phyloP scores from a whole-genome alignment of 2,329 filamentous ascomycete species.

The Colletotrichum sp. region DNA sequence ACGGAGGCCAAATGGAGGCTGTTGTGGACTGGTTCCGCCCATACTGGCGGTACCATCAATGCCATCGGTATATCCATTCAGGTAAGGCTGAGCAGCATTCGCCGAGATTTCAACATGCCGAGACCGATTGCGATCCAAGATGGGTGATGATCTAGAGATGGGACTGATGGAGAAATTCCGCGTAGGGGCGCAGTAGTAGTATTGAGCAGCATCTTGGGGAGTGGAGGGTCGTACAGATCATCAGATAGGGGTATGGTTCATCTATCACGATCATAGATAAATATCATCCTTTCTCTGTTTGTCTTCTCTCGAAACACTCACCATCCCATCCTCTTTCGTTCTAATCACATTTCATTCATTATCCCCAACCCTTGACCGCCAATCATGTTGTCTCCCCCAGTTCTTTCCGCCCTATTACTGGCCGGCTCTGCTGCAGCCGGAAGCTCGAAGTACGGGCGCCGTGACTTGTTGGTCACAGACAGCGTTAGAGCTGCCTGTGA shows the following conservation, averaged over 20 bases:
- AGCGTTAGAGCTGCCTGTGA: neutral
- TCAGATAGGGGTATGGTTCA: neutral
- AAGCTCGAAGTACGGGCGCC: neutral
- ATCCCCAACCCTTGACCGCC: too few species aligned
- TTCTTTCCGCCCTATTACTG: constrained; percentile 31
- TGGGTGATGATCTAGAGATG: neutral
- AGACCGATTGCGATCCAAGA: neutral
- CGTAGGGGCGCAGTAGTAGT: neutral
- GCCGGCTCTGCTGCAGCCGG: neutral
- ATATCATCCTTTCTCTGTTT: neutral
- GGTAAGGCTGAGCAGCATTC: neutral
- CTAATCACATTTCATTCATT: neutral
- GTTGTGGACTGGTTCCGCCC: neutral
- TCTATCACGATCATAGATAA: neutral
- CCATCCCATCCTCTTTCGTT: neutral
- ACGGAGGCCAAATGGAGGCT: neutral
- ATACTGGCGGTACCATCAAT: neutral
- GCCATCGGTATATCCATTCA: neutral
- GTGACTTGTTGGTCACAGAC: neutral
- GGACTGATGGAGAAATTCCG: neutral
- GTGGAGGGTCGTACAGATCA: neutral
- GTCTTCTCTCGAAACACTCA: neutral
- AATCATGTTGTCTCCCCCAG: constrained; percentile 17
- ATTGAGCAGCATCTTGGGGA: neutral
- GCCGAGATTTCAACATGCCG: neutral